Evolutionary conservation across 2,329 filamentous ascomycete genomes (phyloP).

Genomic region (Tolypocladium cylindrosporum): DNA sequence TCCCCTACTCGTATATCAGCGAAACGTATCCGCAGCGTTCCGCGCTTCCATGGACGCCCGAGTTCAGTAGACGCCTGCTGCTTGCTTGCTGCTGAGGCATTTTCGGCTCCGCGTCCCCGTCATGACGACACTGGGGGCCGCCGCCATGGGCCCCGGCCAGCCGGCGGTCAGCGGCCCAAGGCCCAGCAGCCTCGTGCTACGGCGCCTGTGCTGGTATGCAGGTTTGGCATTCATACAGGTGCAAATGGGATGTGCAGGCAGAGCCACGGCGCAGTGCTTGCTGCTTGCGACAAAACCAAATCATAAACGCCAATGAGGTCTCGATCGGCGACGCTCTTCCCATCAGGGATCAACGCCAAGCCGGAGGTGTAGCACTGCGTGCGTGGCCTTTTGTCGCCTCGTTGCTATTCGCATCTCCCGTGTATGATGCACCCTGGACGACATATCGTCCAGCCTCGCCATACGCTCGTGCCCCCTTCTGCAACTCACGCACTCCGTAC

Average conservation of each 20-base stretch:
- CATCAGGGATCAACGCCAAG: not conserved
- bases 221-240: no score
- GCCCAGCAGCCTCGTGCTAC: not conserved
- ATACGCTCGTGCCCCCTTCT: not conserved
- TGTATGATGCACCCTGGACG: not conserved
- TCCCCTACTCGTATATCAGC: not conserved
- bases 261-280: not conserved
- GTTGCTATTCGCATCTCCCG: not conserved
- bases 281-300: not conserved
- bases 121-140: not conserved
- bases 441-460: not conserved
- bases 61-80: not conserved
- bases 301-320: not conserved
- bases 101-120: slow-evolving; percentile 4
- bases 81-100: slow-evolving; percentile 6
- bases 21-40: not conserved
- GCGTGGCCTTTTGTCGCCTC: not conserved
- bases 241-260: not conserved
- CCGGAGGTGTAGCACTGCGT: not conserved
- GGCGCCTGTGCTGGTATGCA: no score
- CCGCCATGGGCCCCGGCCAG: not conserved
- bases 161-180: not conserved
- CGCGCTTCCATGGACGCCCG: not conserved
- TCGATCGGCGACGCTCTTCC: not conserved
- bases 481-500: not conserved